Conservation (phyloP, 345 rosid genomes). For the Turnera subulata region DNA sequence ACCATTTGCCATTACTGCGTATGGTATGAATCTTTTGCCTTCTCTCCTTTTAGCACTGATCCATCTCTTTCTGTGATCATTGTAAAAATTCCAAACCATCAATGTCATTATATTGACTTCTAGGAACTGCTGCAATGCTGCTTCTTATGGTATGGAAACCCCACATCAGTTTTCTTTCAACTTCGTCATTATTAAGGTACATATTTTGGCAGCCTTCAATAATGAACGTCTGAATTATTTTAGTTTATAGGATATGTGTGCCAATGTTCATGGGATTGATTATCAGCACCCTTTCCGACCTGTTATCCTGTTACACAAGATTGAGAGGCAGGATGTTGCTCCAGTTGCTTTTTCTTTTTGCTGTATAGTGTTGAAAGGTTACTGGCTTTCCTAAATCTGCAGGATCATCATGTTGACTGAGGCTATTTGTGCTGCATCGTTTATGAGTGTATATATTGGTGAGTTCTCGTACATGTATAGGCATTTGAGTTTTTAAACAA, state of each 20-base stretch:
- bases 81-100: too few species aligned
- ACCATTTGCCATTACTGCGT: constrained; percentile 82
- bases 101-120: constrained; percentile 8
- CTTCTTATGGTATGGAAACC: constrained; percentile 81
- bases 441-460: constrained; percentile 79
- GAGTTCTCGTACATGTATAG: constrained; percentile 24
- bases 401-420: constrained; percentile 84
- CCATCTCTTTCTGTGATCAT: not conserved
- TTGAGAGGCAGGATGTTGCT: not conserved
- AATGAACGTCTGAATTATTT: not conserved
- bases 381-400: constrained; percentile 20
- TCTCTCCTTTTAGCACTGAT: constrained; percentile 7
- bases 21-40: constrained; percentile 42
- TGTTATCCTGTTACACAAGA: not conserved
- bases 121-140: constrained; percentile 90
- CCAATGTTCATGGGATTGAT: not conserved
- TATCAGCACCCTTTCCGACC: not conserved
- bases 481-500: not conserved
- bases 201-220: not conserved
- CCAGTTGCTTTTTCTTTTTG: not conserved
- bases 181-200: constrained; percentile 65
- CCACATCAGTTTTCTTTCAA: constrained; percentile 56
- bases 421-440: constrained; percentile 74
- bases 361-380: not conserved
- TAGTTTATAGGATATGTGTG: not conserved